Evolutionary conservation across 495 filamentous ascomycete genomes (phyloP), one percentile per base, ranked within the genome.

Genomic region (Staphylotrichum longicolle): DNA sequence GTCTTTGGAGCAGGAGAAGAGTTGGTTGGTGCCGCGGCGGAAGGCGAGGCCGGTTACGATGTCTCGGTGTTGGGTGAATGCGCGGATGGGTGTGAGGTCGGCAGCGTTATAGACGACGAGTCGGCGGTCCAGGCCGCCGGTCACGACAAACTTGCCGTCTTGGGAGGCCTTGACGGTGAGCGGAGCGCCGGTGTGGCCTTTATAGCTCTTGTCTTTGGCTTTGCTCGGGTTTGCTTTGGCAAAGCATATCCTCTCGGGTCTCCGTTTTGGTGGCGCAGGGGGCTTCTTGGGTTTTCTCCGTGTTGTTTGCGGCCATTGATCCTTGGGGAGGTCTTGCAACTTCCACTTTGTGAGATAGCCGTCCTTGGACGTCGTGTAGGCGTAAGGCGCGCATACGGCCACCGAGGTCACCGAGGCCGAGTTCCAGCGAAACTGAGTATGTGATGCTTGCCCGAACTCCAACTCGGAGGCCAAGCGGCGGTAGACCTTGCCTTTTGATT

Each of bases 11-110:
- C 85, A 86, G 7, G 90, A 93, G 76, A 91, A 98, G 15, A 98
- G 77, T 70, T 97, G 93, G 67, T 96, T 94, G 41, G 93, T 93
- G 46, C 92, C 91, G 55, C 88, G 80, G 48, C 91, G 86, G 70
- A 98, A 98, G 0, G 87, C 85, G 30, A 98, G 79, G 12, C 86
- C 86, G 27, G 88, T 92, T 56, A 98, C 86, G 14, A 90, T 83
- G 67, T 92, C 93, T 44, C 95, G 86, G 73, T 98, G 94, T 54
- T 96, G 91, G n/a, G 83, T 84, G 68, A 98, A 96, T 3, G 93
- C 87, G 65, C 86, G 86, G 61, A 91, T 69, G 3, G 91, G 89
- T 33, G 82, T 89, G 39, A 98, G 80, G 1, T 84, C 87, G 45
- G 81, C 80, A 12, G 91, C 86, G 67, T 93, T 83, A 90, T 93